Conservation (phyloP, 2,329 filamentous ascomycete species). For the Penicillium crustosum region DNA sequence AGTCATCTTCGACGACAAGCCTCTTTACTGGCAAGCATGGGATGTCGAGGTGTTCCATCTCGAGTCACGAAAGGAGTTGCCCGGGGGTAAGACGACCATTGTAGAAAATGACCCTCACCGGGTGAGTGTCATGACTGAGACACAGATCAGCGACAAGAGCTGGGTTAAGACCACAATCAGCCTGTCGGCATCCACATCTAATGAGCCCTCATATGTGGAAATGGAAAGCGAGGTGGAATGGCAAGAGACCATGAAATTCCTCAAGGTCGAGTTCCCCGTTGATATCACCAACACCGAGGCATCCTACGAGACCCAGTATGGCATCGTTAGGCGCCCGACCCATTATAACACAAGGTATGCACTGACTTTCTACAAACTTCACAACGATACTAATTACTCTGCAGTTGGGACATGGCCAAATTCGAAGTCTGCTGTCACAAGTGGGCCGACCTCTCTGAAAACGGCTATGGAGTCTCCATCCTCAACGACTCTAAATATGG, state of each 20-base stretch:
- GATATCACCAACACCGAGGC: conserved; percentile 88
- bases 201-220: conserved; percentile 69
- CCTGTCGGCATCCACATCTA: conserved; percentile 67
- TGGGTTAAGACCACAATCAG: conserved; percentile 84
- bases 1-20: conserved; percentile 96
- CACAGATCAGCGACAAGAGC: conserved; percentile 82
- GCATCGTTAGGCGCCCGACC: conserved; percentile 82
- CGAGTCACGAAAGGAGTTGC: conserved; percentile 76
- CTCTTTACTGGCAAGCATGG: conserved; percentile 96
- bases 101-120: conserved; percentile 70
- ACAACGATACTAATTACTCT: conserved; percentile 23
- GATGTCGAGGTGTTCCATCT: conserved; percentile 97
- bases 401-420: conserved; percentile 90
- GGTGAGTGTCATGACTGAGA: conserved; percentile 79
- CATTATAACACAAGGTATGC: conserved; percentile 91
- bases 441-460: conserved; percentile 86
- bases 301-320: conserved; percentile 92
- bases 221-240: conserved; percentile 88
- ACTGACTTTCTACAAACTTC: neutral
- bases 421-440: conserved; percentile 97
- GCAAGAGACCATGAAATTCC: conserved; percentile 95
- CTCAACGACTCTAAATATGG: conserved; percentile 96
- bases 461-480: conserved; percentile 85
- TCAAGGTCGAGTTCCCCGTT: conserved; percentile 98
- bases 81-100: conserved; percentile 67